Base-by-base conservation (phyloP, 148 eudicot species). In the Cornus controversa region DNA sequence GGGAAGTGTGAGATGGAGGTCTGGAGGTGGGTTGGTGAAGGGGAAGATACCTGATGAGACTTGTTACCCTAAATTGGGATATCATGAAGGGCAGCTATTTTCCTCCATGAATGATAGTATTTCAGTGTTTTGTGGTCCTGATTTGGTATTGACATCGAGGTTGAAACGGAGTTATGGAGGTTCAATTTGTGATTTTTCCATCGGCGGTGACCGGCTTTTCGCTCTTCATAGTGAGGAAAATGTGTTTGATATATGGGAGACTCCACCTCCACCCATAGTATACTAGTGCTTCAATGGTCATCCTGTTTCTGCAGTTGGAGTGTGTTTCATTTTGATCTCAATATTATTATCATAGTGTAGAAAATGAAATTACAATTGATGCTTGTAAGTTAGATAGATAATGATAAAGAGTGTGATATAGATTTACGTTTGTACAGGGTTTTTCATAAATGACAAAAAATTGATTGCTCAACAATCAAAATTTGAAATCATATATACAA, bases 161-260 rank as follows among this genome's bases (percentile, higher is more conserved):
- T 83, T 95, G 9, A 82, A 87, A 27, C 77, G 84, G 42, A 81
- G 93, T 68, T 77, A 76, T 65, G 96, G 97, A 2, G 97, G 98
- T 58, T 91, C 98, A 3, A 91, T 95, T 10, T 95, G 96, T 5
- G 97, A 95, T 77, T 95, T 95, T 62, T 91, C 97, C 2, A 89
- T 95, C 3, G 97, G 92, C 0, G 98, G 98, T 1, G 97, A 93
- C 77, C 81, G 97, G 40, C 87, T 95, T 23, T 95, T 95, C 68
- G 96, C 96, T 25, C 89, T 95, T 75, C 98, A 95, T 16, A 89
- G 93, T 69, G 96, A 93, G 72, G 94, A 90, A 58, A 91, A 95
- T 83, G 93, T 95, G 73, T 93, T 95, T 74, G 98, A 95, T 83
- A 79, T 95, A 3, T 95, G 97, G 97, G 97, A 95, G 80, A 87